Evolutionary conservation across 495 filamentous ascomycete genomes (phyloP).

Genomic region (Aspergillus sclerotioniger): DNA sequence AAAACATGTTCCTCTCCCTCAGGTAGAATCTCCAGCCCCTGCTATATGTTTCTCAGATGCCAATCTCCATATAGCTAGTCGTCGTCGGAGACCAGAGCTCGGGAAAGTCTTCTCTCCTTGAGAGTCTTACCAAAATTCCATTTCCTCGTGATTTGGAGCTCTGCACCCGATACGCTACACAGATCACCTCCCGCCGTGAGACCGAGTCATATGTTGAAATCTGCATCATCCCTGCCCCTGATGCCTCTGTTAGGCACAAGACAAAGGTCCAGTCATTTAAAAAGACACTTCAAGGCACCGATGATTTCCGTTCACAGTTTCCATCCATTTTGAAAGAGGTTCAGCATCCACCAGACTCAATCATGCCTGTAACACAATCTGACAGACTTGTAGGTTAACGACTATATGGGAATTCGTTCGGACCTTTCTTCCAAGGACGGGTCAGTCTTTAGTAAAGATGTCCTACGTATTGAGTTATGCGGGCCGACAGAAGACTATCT

Average conservation of each 20-base stretch:
- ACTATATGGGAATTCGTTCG: constrained; percentile 31
- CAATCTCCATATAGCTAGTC: constrained; percentile 36
- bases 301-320: neutral
- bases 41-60: neutral
- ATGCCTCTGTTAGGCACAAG: neutral
- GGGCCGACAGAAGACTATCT: constrained; percentile 58
- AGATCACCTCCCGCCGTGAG: constrained; percentile 47
- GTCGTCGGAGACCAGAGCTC: constrained; percentile 45
- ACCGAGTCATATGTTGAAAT: neutral
- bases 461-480: constrained; percentile 57
- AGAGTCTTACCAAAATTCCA: constrained; percentile 41
- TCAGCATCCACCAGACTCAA: constrained; percentile 18
- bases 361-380: constrained; percentile 23
- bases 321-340: neutral
- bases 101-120: constrained; percentile 46
- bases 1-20: constrained; percentile 27
- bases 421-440: constrained; percentile 24
- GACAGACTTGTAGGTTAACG: constrained; percentile 5
- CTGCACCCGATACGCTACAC: constrained; percentile 48
- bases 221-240: neutral
- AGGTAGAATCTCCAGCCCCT: neutral
- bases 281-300: neutral
- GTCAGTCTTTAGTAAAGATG: constrained; percentile 52
- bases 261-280: neutral
- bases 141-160: constrained; percentile 44